Conservation (phyloP, 805 yeast genomes). For the Peterozyma toletana region DNA sequence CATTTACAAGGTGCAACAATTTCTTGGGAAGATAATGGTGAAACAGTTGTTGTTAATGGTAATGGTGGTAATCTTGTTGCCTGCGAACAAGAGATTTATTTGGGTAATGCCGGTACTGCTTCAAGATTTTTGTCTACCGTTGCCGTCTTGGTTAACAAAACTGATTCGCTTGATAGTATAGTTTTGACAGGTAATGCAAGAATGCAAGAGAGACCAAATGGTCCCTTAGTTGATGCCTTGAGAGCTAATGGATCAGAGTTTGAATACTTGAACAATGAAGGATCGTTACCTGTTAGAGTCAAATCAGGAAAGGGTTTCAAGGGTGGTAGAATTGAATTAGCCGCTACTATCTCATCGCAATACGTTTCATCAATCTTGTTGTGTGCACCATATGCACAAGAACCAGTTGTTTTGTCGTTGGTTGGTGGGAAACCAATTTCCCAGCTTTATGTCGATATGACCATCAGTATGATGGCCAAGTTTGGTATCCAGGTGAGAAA, state of each 20-base stretch:
- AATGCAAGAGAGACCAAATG: constrained; percentile 97
- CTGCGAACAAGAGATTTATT: constrained; percentile 60
- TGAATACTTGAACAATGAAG: constrained; percentile 62
- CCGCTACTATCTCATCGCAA: constrained; percentile 95
- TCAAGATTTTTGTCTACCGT: constrained; percentile 90
- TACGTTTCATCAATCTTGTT: constrained; percentile 92
- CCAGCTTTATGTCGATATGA: constrained; percentile 94
- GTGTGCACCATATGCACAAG: constrained; percentile 95
- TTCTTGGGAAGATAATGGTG: constrained; percentile 82
- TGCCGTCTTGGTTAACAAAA: constrained; percentile 69
- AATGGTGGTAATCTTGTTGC: constrained; percentile 76
- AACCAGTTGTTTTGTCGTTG: constrained; percentile 79
- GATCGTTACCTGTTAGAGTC: constrained; percentile 81
- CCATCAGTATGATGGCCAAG: constrained; percentile 87
- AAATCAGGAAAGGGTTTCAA: constrained; percentile 61
- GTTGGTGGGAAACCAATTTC: constrained; percentile 98
- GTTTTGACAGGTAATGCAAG: constrained; percentile 88
- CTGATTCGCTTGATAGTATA: constrained; percentile 34
- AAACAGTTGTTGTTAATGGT: constrained; percentile 75
- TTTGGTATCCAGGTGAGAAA: constrained; percentile 77
- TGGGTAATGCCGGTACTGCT: constrained; percentile 98
- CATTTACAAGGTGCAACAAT: constrained; percentile 77
- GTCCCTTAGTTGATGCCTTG: constrained; percentile 90
- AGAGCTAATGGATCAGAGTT: constrained; percentile 71
- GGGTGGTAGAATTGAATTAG: constrained; percentile 91